Conservation (phyloP, 2,329 filamentous ascomycete species). For the Fusarium goolgardi region DNA sequence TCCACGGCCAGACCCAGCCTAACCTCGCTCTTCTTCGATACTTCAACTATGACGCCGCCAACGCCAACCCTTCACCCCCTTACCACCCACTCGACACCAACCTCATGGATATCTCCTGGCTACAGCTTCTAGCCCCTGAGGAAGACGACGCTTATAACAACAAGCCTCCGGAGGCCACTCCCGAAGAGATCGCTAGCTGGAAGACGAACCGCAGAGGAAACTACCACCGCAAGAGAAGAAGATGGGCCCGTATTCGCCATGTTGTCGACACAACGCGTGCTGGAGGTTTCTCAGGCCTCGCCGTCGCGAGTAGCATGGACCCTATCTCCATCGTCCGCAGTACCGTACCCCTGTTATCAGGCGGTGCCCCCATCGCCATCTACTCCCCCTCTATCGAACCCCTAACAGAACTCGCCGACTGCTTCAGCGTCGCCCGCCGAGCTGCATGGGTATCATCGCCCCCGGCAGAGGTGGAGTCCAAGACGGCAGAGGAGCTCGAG, state of each 20-base stretch:
- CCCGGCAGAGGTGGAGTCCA: slow-evolving; percentile 59
- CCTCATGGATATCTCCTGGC: slow-evolving; percentile 88
- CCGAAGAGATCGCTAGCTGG: slow-evolving; percentile 73
- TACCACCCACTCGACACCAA: slow-evolving; percentile 85
- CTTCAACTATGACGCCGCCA: slow-evolving; percentile 83
- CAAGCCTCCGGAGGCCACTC: slow-evolving; percentile 68
- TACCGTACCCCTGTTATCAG: slow-evolving; percentile 81
- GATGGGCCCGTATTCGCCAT: slow-evolving; percentile 78
- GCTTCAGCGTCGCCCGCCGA: slow-evolving; percentile 83
- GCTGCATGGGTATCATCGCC: slow-evolving; percentile 75
- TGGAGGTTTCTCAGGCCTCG: slow-evolving; percentile 84
- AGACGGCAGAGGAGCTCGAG: slow-evolving; percentile 63
- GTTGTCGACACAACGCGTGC: slow-evolving; percentile 79
- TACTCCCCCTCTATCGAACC: slow-evolving; percentile 87
- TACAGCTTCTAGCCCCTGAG: slow-evolving; percentile 84
- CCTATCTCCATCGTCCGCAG: slow-evolving; percentile 79
- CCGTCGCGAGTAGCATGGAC: slow-evolving; percentile 86
- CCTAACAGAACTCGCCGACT: slow-evolving; percentile 80
- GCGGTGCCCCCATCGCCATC: slow-evolving; percentile 85
- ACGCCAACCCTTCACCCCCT: slow-evolving; percentile 66
- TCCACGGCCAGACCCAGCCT: slow-evolving; percentile 85
- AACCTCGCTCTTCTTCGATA: slow-evolving; percentile 90
- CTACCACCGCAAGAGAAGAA: slow-evolving; percentile 88
- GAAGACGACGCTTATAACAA: slow-evolving; percentile 78
- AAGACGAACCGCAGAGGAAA: slow-evolving; percentile 86